Percentiles rank a stretch among this genome's conserved stretches.
phyloP scores from a whole-genome alignment of 768 basidiomycete species.

The Boletus vermiculosoides region DNA sequence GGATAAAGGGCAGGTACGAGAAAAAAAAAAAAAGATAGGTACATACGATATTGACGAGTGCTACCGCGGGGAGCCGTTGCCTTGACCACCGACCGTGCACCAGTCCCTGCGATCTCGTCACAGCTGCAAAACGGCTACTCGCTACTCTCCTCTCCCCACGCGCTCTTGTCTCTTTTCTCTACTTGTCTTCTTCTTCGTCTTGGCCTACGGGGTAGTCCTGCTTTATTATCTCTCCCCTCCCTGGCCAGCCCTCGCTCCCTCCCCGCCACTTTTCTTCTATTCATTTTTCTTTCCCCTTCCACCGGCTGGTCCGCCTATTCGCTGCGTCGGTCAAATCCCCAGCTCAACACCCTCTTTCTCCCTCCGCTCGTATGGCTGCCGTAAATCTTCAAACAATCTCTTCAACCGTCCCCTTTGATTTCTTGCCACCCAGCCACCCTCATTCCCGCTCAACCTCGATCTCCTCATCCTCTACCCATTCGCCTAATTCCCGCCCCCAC shows the following conservation, averaged over 20 bases:
- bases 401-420: constrained; percentile 66
- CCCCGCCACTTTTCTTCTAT: neutral
- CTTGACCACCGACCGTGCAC: constrained; percentile 50
- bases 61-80: constrained; percentile 36
- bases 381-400: constrained; percentile 75
- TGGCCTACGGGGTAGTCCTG: constrained; percentile 26
- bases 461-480: constrained; percentile 72
- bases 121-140: constrained; percentile 19
- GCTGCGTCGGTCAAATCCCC: constrained; percentile 33
- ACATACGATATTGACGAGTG: constrained; percentile 20
- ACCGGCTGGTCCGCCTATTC: constrained; percentile 58
- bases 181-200: constrained; percentile 17
- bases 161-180: constrained; percentile 17
- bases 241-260: neutral
- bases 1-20: constrained; percentile 20
- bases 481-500: constrained; percentile 71
- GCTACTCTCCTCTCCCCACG: constrained; percentile 13
- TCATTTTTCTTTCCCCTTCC: constrained; percentile 7
- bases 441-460: constrained; percentile 80
- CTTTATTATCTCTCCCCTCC: constrained; percentile 7
- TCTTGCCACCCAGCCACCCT: constrained; percentile 56
- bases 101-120: constrained; percentile 35
- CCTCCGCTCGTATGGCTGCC: constrained; percentile 54
- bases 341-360: constrained; percentile 40
- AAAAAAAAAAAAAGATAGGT: constrained; percentile 5